A percentile compares a stretch with the other conserved stretches of the same genome.
Conservation (phyloP, 73 alveolate genomes). For the Paramecium sexaurelia region DNA sequence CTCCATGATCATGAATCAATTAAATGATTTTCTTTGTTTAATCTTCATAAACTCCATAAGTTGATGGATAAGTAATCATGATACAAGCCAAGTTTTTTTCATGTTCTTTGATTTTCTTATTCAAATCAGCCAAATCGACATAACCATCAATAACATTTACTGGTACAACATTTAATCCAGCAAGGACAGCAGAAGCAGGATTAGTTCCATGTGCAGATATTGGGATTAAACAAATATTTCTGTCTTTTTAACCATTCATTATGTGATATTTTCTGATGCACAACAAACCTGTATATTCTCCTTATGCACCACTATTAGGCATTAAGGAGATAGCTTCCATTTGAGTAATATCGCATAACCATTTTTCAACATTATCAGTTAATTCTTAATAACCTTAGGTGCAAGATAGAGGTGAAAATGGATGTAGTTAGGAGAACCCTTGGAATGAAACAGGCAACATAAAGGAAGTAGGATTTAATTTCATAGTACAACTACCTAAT, state of each 20-base stretch:
- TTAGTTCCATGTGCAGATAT: constrained; percentile 96
- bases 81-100: constrained; percentile 81
- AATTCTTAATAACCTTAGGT: constrained; percentile 85
- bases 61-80: constrained; percentile 96
- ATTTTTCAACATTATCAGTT: constrained; percentile 73
- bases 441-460: constrained; percentile 93
- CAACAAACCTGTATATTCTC: constrained; percentile 94
- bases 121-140: constrained; percentile 71
- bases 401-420: constrained; percentile 87
- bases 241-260: constrained; percentile 76
- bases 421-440: constrained; percentile 88
- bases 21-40: constrained; percentile 75
- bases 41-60: constrained; percentile 94
- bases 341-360: constrained; percentile 77
- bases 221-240: constrained; percentile 94
- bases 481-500: constrained; percentile 95
- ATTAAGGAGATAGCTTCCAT: constrained; percentile 88
- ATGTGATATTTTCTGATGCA: constrained; percentile 86
- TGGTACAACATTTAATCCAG: constrained; percentile 81
- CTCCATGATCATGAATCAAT: constrained; percentile 82
- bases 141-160: constrained; percentile 67
- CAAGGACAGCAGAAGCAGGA: constrained; percentile 93
- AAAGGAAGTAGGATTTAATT: constrained; percentile 88
- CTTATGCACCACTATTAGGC: constrained; percentile 93
- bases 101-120: constrained; percentile 74